phyloP scores from a whole-genome alignment of 495 filamentous ascomycete genomes.

The Daldinia loculata region DNA sequence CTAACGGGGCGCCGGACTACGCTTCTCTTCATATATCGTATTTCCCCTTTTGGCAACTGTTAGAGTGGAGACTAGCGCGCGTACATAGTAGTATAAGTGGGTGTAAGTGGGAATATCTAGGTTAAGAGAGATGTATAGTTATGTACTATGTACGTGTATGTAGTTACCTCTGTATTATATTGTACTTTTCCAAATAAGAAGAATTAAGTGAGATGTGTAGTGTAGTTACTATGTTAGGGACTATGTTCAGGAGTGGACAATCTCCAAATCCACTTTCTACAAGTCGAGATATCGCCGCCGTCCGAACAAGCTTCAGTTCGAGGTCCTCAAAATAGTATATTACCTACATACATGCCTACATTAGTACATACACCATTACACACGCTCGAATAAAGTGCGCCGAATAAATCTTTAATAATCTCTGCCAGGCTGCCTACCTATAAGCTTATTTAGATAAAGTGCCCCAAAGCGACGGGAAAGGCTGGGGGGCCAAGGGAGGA shows the following conservation, averaged over 20 bases:
- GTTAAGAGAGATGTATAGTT: not conserved
- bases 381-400: not conserved
- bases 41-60: constrained; percentile 40
- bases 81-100: constrained; percentile 6
- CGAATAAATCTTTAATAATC: constrained; percentile 20
- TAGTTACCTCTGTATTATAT: not conserved
- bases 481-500: constrained; percentile 34
- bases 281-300: not conserved
- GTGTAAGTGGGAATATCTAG: constrained; percentile 3
- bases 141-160: not conserved
- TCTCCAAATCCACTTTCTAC: not conserved
- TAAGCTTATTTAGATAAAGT: constrained; percentile 38
- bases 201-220: no score
- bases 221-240: not conserved
- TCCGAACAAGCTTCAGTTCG: constrained; percentile 1
- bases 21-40: constrained; percentile 19
- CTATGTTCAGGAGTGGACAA: not conserved
- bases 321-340: constrained; percentile 7
- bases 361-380: not conserved
- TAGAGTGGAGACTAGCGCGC: constrained; percentile 28
- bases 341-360: not conserved
- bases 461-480: constrained; percentile 32
- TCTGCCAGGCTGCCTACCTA: constrained; percentile 11
- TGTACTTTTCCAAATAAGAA: not conserved
- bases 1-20: constrained; percentile 35